Evolutionary conservation across 768 basidiomycete genomes (phyloP), one percentile per base, ranked within the genome.

Genomic region (Porpolomopsis calyptriformis): DNA sequence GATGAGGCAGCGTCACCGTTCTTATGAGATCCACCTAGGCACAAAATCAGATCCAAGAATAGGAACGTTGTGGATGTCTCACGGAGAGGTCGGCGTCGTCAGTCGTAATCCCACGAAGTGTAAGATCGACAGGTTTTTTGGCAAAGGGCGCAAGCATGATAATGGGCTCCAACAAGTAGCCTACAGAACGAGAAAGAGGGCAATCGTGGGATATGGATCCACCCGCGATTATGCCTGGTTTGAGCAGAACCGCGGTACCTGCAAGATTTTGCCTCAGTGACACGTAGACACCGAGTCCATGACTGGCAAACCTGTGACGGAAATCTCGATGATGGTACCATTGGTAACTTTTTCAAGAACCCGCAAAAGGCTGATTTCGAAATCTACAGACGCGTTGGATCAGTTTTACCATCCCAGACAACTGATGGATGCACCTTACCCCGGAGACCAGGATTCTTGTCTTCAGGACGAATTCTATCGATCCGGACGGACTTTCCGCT

Each of bases 391-490:
- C 18, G 14, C 26, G 42, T 48, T n/a, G 43, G 48, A 25, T 18
- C 7, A 34, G 37, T 24, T 27, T 16, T 20, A 40, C 8, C 25
- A 34, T 20, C 4, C 46, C 14, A 42, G 37, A 16, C n/a, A n/a
- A n/a, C n/a, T n/a, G n/a, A n/a, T n/a, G n/a, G n/a, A n/a, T n/a
- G n/a, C n/a, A n/a, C n/a, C n/a, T 33, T 47, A 90, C 89, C 90
- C 75, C 80, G 69, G n/a, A 99, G 65, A 60, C 96, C 96, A 20
- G 94, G 93, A 61, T 98, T 85, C 56, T 91, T 91, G 64, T 97
- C 92, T 25, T 90, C 80, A 1, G 87, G 69, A 22, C 96, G 80
- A 49, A 99, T 96, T 53, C 78, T 82, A 57, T 91, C 82, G 33
- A 98, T 85, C 46, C 79, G 74, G 3, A 94, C 76, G 34, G 82